Base-by-base conservation (phyloP, 371 early-diverging fungal species). In the Dichotomocladium elegans region DNA sequence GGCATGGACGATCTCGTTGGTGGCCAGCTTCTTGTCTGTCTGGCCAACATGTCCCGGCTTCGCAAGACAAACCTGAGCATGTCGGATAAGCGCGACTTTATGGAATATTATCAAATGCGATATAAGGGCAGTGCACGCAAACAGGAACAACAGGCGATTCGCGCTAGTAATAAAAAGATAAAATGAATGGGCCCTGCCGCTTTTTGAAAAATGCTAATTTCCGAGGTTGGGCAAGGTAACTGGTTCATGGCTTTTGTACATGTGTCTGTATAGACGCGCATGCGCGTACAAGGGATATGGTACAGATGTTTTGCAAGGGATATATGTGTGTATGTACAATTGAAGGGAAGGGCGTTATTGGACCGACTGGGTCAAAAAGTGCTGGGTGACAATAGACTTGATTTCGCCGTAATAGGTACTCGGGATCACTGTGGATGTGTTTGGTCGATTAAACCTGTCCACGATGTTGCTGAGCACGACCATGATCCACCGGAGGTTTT, bases 1-100 rank as follows among this genome's bases (percentile, higher is more conserved):
- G 44, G 31, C 8, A 67, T 62, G 15, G 79, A 80, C 22, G 86
- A 84, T 47, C 53, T 70, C 19, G 63, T 87, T 11, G 89, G 86
- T 27, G 74, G 77, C 15, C 80, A 80, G 11, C 60, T 90, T n/a
- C 43, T 68, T 30, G 63, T 75, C 14, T 58, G 82, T 17, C 60
- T 94, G 53, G 80, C 82, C 28, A 82, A 86, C 51, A 55, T 89
- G 29, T 72, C 86, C 12, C 80, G 92, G 24, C 73, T 90, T 57
- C 77, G 93, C 33, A 86, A 82, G 63, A 85, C 90, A 2, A 80
- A 83, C n/a, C 57, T 91, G 48, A 76, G 77, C 17, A 80, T 87
- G 40, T 53, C 69, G 41, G 93, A 93, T 61, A 94, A 94, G 68
- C 70, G 73, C 11, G 87, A 83, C 22, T 94, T 94, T 56, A 63